Conservation (phyloP, 176 grass and related monocot genomes). For the Ensete ventricosum region DNA sequence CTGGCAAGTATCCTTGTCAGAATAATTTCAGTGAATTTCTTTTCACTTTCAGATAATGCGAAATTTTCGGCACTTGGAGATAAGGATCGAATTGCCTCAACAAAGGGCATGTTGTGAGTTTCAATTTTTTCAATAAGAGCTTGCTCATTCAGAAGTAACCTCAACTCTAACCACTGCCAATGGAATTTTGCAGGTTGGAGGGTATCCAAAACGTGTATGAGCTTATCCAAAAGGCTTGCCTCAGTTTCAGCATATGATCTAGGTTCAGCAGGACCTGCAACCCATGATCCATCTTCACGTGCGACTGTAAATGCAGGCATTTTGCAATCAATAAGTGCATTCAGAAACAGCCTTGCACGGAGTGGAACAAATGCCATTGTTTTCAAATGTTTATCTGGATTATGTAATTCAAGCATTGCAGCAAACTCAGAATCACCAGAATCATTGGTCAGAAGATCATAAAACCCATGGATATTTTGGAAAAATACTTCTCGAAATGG, state of each 20-base stretch:
- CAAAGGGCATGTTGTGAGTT: conserved; percentile 53
- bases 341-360: conserved; percentile 81
- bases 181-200: conserved; percentile 95
- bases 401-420: conserved; percentile 59
- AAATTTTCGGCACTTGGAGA: conserved; percentile 64
- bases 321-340: conserved; percentile 82
- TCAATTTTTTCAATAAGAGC: conserved; percentile 84
- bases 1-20: conserved; percentile 84
- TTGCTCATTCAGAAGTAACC: conserved; percentile 95
- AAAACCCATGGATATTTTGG: conserved; percentile 61
- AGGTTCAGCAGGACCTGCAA: conserved; percentile 39
- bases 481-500: conserved; percentile 88
- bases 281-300: conserved; percentile 50
- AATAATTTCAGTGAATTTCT: conserved; percentile 94
- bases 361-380: conserved; percentile 70
- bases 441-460: conserved; percentile 76
- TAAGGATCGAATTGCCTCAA: conserved; percentile 70
- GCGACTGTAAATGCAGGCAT: conserved; percentile 36
- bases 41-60: conserved; percentile 83
- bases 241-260: conserved; percentile 45
- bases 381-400: conserved; percentile 68
- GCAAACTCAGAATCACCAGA: conserved; percentile 88
- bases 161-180: conserved; percentile 99
- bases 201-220: conserved; percentile 79
- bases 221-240: conserved; percentile 58